Evolutionary conservation across 768 basidiomycete species (phyloP).

Genomic region (Boletus rubropictus): DNA sequence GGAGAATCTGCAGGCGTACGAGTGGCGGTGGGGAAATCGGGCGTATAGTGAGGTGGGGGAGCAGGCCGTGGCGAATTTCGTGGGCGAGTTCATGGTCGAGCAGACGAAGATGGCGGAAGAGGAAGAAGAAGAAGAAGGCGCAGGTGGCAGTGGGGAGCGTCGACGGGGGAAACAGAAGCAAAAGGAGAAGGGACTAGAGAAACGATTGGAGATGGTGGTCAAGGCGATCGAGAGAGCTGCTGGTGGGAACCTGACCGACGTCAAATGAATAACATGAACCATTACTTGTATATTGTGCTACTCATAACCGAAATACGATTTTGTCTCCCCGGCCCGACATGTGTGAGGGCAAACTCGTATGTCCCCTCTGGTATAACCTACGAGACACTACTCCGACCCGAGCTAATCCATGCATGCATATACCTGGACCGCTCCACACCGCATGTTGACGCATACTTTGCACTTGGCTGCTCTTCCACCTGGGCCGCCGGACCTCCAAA

Average conservation of each 20-base stretch:
- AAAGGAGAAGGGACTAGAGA: slow-evolving; percentile 17
- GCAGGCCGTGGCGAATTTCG: slow-evolving; percentile 62
- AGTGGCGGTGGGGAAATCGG: slow-evolving; percentile 85
- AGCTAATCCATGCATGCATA: too few species aligned
- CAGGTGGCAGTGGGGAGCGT: neutral
- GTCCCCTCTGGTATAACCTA: too few species aligned
- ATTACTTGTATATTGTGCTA: neutral
- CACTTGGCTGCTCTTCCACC: too few species aligned
- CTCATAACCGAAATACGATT: neutral
- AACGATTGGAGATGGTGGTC: slow-evolving; percentile 28
- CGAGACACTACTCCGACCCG: too few species aligned
- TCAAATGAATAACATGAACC: slow-evolving; percentile 15
- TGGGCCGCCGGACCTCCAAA: too few species aligned
- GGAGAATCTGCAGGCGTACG: slow-evolving; percentile 34
- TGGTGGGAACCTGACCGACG: slow-evolving; percentile 47
- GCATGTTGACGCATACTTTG: too few species aligned
- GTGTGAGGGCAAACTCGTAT: too few species aligned
- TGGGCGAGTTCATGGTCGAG: slow-evolving; percentile 71
- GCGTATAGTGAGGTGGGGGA: slow-evolving; percentile 84
- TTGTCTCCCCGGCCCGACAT: too few species aligned
- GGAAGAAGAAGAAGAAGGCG: slow-evolving; percentile 16
- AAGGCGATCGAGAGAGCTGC: slow-evolving; percentile 32
- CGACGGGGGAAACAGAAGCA: slow-evolving; percentile 16
- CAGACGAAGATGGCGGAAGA: slow-evolving; percentile 9
- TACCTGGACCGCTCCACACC: too few species aligned